Evolutionary conservation across 1,284 basidiomycete species (phyloP).

Genomic region (Taiwanofungus camphoratus): DNA sequence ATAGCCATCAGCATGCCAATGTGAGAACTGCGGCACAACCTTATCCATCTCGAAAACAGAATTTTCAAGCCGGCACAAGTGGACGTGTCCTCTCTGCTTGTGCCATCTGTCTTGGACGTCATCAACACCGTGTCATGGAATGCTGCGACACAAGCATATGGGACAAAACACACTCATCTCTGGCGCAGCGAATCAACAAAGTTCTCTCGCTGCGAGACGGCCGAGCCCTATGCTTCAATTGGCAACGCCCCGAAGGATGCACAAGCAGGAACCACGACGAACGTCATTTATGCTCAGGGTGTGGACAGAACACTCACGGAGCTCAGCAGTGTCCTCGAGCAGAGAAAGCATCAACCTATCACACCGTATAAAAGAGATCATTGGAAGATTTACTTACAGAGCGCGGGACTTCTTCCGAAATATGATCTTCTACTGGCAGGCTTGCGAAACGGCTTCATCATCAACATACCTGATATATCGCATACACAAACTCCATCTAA

Average conservation of each 20-base stretch:
- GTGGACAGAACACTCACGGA: slow-evolving; percentile 18
- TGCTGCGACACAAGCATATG: slow-evolving; percentile 14
- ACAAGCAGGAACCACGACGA: slow-evolving; percentile 1
- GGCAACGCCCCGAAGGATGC: slow-evolving; percentile 17
- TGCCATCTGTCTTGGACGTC: slow-evolving; percentile 22
- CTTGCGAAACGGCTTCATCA: background rate
- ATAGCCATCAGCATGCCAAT: background rate
- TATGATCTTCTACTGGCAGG: slow-evolving; percentile 12
- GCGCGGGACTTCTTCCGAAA: slow-evolving; percentile 12
- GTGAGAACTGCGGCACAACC: background rate
- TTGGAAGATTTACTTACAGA: slow-evolving; percentile 20
- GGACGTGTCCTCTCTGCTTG: slow-evolving; percentile 10
- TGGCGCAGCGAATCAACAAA: slow-evolving; percentile 3
- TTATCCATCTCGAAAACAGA: background rate
- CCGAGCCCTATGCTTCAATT: slow-evolving; percentile 16
- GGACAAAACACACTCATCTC: slow-evolving; percentile 8
- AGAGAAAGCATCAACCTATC: slow-evolving; percentile 14
- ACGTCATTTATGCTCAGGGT: slow-evolving; percentile 24
- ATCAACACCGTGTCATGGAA: slow-evolving; percentile 13
- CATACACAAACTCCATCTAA: slow-evolving; percentile 24
- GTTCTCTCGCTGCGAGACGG: slow-evolving; percentile 10
- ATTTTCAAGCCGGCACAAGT: slow-evolving; percentile 8
- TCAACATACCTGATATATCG: slow-evolving; percentile 9
- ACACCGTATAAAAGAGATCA: slow-evolving; percentile 18
- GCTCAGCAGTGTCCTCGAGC: slow-evolving; percentile 20